These are phyloP conservation scores for Arabis hirsuta DNA, from an alignment of 345 rosid genomes.

Conservation along the genomic window DNA sequence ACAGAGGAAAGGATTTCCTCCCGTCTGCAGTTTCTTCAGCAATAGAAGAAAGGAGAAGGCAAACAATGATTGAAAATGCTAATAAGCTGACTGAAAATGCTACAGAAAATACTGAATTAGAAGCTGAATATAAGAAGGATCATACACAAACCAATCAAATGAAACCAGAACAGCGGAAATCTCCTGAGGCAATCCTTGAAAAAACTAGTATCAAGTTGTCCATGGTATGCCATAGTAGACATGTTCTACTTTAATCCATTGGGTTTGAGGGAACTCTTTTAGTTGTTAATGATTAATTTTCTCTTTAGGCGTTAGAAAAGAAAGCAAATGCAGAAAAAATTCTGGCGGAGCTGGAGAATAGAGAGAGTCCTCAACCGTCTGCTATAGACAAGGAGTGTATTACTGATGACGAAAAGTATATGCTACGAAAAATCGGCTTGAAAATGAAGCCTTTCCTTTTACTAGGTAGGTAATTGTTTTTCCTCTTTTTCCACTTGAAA, in stretches of 20 bases:
- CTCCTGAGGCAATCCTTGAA: slow-evolving; percentile 58
- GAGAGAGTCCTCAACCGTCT: slow-evolving; percentile 54
- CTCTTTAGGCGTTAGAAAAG: slow-evolving; percentile 71
- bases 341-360: slow-evolving; percentile 61
- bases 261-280: slow-evolving; percentile 26
- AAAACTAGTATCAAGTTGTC: slow-evolving; percentile 69
- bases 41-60: slow-evolving; percentile 74
- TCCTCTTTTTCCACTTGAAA: slow-evolving; percentile 8
- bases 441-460: slow-evolving; percentile 89
- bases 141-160: slow-evolving; percentile 34
- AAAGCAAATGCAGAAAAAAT: slow-evolving; percentile 79
- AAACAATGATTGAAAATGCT: slow-evolving; percentile 41
- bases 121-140: slow-evolving; percentile 35
- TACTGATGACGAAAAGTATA: slow-evolving; percentile 86
- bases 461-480: slow-evolving; percentile 63
- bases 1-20: slow-evolving; percentile 97
- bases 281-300: slow-evolving; percentile 30
- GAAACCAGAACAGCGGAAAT: slow-evolving; percentile 46
- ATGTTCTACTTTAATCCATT: slow-evolving; percentile 29
- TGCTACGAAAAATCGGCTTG: slow-evolving; percentile 92
- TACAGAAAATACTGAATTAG: slow-evolving; percentile 31
- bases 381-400: slow-evolving; percentile 81
- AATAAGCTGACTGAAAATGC: slow-evolving; percentile 32
- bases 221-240: slow-evolving; percentile 53
- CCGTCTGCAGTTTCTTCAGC: slow-evolving; percentile 86